Evolutionary conservation across 805 yeast genomes (phyloP).

Genomic region (Starmerella etchellsii): DNA sequence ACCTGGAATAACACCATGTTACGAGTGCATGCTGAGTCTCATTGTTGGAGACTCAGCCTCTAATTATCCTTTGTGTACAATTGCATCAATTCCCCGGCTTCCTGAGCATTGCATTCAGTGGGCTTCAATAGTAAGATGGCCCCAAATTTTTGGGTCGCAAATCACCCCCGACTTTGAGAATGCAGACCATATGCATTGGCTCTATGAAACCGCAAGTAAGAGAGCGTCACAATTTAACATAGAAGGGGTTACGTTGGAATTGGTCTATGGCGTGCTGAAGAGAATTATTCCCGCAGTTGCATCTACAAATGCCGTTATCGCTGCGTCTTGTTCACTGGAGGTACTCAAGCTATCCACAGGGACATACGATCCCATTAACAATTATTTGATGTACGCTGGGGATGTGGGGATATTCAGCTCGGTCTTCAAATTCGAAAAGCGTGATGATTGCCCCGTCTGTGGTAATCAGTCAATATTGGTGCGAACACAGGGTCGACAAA

Average conservation of each 20-base stretch:
- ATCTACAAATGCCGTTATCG: slow-evolving; percentile 82
- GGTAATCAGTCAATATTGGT: slow-evolving; percentile 30
- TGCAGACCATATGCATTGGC: slow-evolving; percentile 51
- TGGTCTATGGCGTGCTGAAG: slow-evolving; percentile 79
- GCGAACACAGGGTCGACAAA: too few species aligned
- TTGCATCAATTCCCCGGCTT: slow-evolving; percentile 84
- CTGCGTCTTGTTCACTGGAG: slow-evolving; percentile 80
- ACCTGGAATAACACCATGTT: slow-evolving; percentile 79
- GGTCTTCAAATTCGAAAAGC: slow-evolving; percentile 50
- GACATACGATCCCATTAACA: slow-evolving; percentile 51
- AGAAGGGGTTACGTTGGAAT: slow-evolving; percentile 51
- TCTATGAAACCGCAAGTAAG: slow-evolving; percentile 39
- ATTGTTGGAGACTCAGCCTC: slow-evolving; percentile 34
- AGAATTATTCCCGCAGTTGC: slow-evolving; percentile 90
- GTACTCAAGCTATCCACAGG: slow-evolving; percentile 67
- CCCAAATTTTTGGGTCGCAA: slow-evolving; percentile 25
- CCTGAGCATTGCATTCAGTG: slow-evolving; percentile 94
- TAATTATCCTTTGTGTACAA: slow-evolving; percentile 82
- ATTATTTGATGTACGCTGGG: slow-evolving; percentile 82
- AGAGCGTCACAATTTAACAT: slow-evolving; percentile 60
- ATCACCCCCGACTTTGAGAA: slow-evolving; percentile 53
- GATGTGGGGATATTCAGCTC: slow-evolving; percentile 65
- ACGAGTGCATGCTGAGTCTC: slow-evolving; percentile 78
- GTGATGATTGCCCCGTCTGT: slow-evolving; percentile 64
- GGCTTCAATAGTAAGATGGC: slow-evolving; percentile 71